Evolutionary conservation across 73 alveolate species (phyloP).

Genomic region (Loxodes magnus): DNA sequence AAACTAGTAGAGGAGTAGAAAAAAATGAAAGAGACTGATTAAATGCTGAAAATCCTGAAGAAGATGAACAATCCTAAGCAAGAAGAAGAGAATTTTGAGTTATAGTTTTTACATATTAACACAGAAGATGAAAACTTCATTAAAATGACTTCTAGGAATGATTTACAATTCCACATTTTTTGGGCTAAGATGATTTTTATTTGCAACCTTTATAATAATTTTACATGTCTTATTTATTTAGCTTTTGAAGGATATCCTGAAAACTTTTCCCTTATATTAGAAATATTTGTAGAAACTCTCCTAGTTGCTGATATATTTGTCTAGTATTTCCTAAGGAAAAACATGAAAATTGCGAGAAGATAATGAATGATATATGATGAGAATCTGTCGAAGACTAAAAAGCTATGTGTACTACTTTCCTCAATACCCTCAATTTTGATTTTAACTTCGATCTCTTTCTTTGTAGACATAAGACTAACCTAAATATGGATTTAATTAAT

Average conservation of each 20-base stretch:
- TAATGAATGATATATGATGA: background rate
- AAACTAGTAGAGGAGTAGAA: no score
- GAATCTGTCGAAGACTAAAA: background rate
- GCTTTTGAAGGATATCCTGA: background rate
- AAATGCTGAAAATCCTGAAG: no score
- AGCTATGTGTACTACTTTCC: no score
- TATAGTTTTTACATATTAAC: no score
- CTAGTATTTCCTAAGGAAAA: background rate
- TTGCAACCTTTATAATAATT: background rate
- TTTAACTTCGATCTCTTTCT: background rate
- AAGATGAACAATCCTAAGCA: no score
- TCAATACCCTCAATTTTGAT: background rate
- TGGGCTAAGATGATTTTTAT: conserved; percentile 1
- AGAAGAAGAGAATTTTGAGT: no score
- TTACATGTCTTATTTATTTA: background rate
- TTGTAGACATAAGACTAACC: background rate
- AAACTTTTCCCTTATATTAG: background rate
- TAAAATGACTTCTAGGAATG: no score
- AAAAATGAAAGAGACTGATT: no score
- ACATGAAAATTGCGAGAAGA: background rate
- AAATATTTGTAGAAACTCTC: background rate
- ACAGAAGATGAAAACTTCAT: no score
- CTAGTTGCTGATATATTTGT: background rate
- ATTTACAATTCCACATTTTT: background rate
- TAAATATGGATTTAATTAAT: conserved; percentile 13